Evolutionary conservation across 1,284 basidiomycete species (phyloP), one percentile per base, ranked within the genome.

Genomic region (Hypsizygus ulmarius): DNA sequence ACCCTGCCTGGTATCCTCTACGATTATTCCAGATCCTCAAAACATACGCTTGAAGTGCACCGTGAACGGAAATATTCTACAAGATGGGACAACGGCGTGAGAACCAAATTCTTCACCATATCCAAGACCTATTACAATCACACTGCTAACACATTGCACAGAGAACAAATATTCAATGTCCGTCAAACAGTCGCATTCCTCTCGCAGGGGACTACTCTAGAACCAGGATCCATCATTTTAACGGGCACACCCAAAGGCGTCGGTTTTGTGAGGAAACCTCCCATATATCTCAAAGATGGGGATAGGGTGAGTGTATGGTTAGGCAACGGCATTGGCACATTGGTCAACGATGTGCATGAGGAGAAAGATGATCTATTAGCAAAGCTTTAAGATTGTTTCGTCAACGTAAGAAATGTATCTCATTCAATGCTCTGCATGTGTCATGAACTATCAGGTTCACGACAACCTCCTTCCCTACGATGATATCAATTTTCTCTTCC

Each of bases 191-290:
- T 94, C 44, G 75, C 90, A 0, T 88, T 84, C 73, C 78, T 94
- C 29, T 92, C 90, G 0, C 85, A 91, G 61, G 92, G 87, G 1
- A 92, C 91, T 3, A 96, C 93, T 0, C 80, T 97, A 18, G 79
- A 83, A 52, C 81, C 89, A 0, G 93, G 93, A 2, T 84, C 86
- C 0, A 71, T 94, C 46, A 68, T 94, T 58, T 76, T 91, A 58
- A 93, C 90, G 10, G 68, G 67, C 9, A 39, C 67, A 34, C 68
- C 69, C 14, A 82, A 78, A 53, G 84, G 89, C 18, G 87, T 93
- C 27, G 91, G 91, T 0, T 90, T 86, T 55, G 83, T 83, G 34
- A 78, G 77, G 59, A 80, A 82, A 38, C 87, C 89, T 0, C 76
- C 82, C 1, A 48, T 86, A 8, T 89, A 80, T 62, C 72, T 95